These are phyloP conservation scores for Entomortierella parvispora DNA, from an alignment of 192 early-diverging fungal genomes.

Conservation along the genomic window DNA sequence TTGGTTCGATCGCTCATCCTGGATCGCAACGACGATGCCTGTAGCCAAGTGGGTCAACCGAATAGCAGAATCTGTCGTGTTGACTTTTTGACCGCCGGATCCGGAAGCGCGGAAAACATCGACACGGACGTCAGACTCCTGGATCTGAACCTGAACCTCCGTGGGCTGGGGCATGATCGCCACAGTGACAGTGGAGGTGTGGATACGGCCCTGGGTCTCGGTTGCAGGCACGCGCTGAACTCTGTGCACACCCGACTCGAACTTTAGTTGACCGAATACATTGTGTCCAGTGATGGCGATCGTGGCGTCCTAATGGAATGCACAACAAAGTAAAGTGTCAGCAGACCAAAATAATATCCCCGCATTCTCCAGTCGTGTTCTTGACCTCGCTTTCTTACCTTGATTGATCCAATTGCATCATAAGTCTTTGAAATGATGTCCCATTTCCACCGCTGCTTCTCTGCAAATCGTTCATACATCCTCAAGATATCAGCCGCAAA, in stretches of 20 bases:
- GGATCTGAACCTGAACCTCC: slow-evolving; percentile 74
- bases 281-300: slow-evolving; percentile 72
- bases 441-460: slow-evolving; percentile 71
- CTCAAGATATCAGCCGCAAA: slow-evolving; percentile 75
- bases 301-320: slow-evolving; percentile 62
- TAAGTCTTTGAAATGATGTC: slow-evolving; percentile 61
- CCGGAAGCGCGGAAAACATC: slow-evolving; percentile 82
- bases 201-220: slow-evolving; percentile 79
- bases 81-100: slow-evolving; percentile 95
- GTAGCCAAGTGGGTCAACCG: slow-evolving; percentile 94
- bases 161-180: slow-evolving; percentile 82
- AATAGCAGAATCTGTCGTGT: slow-evolving; percentile 95
- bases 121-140: slow-evolving; percentile 72
- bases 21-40: slow-evolving; percentile 86
- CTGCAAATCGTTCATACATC: slow-evolving; percentile 82
- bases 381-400: slow-evolving; percentile 51
- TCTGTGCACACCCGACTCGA: slow-evolving; percentile 86
- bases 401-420: slow-evolving; percentile 57
- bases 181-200: slow-evolving; percentile 83
- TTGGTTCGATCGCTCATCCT: slow-evolving; percentile 94
- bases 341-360: too few relatives aligned
- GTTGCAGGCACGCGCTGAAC: slow-evolving; percentile 86
- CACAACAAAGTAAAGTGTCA: neutral
- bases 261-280: slow-evolving; percentile 81
- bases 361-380: neutral